These are phyloP conservation scores for Trametes hirsuta DNA, from an alignment of 1,284 basidiomycete species.

Conservation along the genomic window DNA sequence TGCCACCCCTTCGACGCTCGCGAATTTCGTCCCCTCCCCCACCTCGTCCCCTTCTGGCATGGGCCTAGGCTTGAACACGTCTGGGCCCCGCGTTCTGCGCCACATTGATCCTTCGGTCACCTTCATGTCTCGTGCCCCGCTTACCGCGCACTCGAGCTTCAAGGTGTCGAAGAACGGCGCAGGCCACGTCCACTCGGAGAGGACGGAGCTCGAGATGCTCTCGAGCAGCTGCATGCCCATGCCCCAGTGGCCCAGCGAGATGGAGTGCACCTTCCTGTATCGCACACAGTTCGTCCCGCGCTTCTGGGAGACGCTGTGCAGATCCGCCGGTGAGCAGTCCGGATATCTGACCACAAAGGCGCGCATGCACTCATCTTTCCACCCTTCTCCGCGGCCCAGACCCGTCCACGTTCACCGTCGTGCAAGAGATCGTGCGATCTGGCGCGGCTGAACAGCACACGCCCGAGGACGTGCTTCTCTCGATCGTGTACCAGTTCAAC, in stretches of 20 bases:
- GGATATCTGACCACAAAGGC: neutral
- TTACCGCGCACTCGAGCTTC: conserved; percentile 57
- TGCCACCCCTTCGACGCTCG: conserved; percentile 18
- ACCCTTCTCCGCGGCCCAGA: conserved; percentile 41
- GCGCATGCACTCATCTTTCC: conserved; percentile 1
- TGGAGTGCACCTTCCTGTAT: conserved; percentile 51
- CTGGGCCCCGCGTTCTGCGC: conserved; percentile 52
- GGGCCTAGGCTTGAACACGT: conserved; percentile 21
- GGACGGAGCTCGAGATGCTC: conserved; percentile 44
- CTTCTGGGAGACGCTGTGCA: conserved; percentile 61
- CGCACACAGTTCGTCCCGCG: conserved; percentile 60
- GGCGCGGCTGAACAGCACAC: conserved; percentile 14
- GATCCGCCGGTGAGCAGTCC: conserved; percentile 48
- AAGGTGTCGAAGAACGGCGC: conserved; percentile 46
- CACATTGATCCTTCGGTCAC: conserved; percentile 69
- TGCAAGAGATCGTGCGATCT: conserved; percentile 53
- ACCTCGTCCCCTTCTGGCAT: conserved; percentile 23
- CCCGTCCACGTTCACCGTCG: conserved; percentile 55
- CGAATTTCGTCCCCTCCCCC: conserved; percentile 22
- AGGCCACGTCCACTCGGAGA: conserved; percentile 54
- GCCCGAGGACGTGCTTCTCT: conserved; percentile 28
- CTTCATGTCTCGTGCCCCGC: conserved; percentile 51
- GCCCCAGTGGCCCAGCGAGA: conserved; percentile 37
- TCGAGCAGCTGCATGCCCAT: conserved; percentile 30
- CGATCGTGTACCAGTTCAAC: conserved; percentile 34